Conservation (phyloP, 1,284 basidiomycete species). For the Neonothopanus nambi region DNA sequence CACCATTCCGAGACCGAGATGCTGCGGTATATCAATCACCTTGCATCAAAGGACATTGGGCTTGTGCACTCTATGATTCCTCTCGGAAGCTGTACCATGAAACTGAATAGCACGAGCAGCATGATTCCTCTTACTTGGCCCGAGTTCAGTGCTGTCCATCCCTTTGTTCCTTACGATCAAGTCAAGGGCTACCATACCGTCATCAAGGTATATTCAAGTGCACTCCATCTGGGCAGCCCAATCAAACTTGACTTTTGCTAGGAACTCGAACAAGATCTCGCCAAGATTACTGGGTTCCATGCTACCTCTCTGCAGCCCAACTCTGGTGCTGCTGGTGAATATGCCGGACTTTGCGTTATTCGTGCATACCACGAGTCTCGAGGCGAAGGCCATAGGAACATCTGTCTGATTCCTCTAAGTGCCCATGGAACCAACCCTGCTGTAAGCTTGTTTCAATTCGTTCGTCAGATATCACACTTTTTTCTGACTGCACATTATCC, state of each 20-base stretch:
- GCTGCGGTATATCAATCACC: slow-evolving; percentile 92
- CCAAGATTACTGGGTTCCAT: slow-evolving; percentile 93
- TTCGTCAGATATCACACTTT: no score
- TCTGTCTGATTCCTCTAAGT: slow-evolving; percentile 94
- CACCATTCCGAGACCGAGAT: slow-evolving; percentile 98
- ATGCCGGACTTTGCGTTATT: slow-evolving; percentile 91
- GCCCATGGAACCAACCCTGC: slow-evolving; percentile 97
- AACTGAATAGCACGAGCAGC: slow-evolving; percentile 94
- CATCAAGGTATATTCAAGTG: slow-evolving; percentile 58
- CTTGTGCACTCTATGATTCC: slow-evolving; percentile 98
- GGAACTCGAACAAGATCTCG: slow-evolving; percentile 91
- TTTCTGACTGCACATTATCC: slow-evolving; percentile 16
- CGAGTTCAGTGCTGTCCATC: slow-evolving; percentile 88
- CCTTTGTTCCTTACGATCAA: slow-evolving; percentile 90
- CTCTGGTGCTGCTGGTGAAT: slow-evolving; percentile 96
- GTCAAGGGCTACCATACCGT: slow-evolving; percentile 85
- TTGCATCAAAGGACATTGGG: slow-evolving; percentile 93
- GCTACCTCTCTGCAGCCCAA: slow-evolving; percentile 96
- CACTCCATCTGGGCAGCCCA: not conserved
- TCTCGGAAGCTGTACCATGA: slow-evolving; percentile 96
- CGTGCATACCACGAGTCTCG: slow-evolving; percentile 91
- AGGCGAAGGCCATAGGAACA: slow-evolving; percentile 83
- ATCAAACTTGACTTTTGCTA: slow-evolving; percentile 27
- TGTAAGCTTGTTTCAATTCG: slow-evolving; percentile 44
- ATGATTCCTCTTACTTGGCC: slow-evolving; percentile 97